phyloP scores from a whole-genome alignment of 225 moss, liverwort and hornwort genomes.

The Asterella californica region DNA sequence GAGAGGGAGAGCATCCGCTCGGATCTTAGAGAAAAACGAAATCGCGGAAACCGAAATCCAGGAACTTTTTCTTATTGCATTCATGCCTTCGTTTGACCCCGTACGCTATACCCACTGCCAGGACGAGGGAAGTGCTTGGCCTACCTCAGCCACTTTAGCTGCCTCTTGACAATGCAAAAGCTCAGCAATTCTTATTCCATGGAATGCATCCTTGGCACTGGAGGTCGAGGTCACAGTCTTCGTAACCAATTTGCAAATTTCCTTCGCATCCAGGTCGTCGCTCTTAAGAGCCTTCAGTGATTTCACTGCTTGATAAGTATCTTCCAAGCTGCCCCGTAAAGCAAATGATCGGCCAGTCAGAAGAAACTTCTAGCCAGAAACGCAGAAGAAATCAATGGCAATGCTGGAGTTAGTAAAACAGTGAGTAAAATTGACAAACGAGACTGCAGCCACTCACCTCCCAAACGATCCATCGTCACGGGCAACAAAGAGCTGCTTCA shows the following conservation, averaged over 20 bases:
- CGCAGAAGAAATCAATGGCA: not conserved
- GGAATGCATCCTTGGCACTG: conserved; percentile 26
- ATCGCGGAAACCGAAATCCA: not conserved
- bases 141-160: conserved; percentile 19
- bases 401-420: not conserved
- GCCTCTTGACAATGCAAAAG: conserved; percentile 36
- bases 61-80: not conserved
- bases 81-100: not conserved
- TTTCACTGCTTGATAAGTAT: conserved; percentile 43
- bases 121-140: not conserved
- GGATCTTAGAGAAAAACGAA: not conserved
- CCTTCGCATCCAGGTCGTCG: conserved; percentile 24
- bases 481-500: conserved; percentile 36
- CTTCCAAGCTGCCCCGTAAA: conserved; percentile 30
- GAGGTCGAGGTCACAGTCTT: conserved; percentile 18
- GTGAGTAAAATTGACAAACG: not conserved
- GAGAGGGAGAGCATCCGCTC: not conserved
- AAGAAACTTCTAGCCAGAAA: not conserved
- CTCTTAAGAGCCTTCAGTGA: conserved; percentile 35
- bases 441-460: conserved; percentile 21
- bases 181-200: conserved; percentile 34
- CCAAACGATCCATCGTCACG: conserved; percentile 39
- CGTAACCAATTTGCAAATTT: conserved; percentile 15
- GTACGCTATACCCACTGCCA: not conserved
- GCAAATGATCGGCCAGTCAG: not conserved